These are phyloP conservation scores for Corylus americana DNA, from an alignment of 306 rosid species.

Conservation along the genomic window DNA sequence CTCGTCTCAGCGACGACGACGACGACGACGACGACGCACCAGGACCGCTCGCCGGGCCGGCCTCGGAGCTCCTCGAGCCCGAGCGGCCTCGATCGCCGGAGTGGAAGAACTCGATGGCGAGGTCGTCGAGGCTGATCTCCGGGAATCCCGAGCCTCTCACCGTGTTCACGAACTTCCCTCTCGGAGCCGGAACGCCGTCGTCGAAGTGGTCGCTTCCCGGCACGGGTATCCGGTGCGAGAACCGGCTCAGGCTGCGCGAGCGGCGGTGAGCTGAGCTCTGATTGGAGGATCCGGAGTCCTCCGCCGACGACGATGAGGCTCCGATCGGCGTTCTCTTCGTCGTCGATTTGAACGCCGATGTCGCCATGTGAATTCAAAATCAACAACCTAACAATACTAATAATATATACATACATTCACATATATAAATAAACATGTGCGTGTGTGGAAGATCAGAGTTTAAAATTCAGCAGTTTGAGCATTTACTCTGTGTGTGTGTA, in stretches of 20 bases:
- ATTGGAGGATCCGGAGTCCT: constrained; percentile 50
- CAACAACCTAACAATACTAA: neutral
- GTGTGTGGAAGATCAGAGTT: constrained; percentile 17
- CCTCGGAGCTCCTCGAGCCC: constrained; percentile 40
- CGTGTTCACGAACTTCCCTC: constrained; percentile 79
- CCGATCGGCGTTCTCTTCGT: constrained; percentile 74
- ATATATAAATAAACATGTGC: neutral
- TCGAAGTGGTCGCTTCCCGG: constrained; percentile 31
- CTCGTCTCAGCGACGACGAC: constrained; percentile 57
- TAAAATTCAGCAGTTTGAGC: constrained; percentile 6
- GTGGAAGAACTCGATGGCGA: constrained; percentile 82
- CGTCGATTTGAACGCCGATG: constrained; percentile 94
- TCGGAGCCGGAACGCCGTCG: constrained; percentile 33
- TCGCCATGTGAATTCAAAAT: constrained; percentile 50
- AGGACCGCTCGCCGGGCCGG: constrained; percentile 28
- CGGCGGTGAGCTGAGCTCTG: constrained; percentile 71
- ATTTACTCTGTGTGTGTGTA: neutral
- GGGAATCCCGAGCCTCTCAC: constrained; percentile 85
- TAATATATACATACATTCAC: neutral
- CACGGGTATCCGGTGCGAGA: constrained; percentile 43
- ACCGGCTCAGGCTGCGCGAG: constrained; percentile 84
- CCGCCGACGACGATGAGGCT: constrained; percentile 37
- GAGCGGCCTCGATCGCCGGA: constrained; percentile 66
- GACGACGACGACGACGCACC: constrained; percentile 13
- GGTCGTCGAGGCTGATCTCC: constrained; percentile 94